Base-by-base conservation (phyloP, 2,329 filamentous ascomycete genomes). In the Phyllosticta capitalensis region DNA sequence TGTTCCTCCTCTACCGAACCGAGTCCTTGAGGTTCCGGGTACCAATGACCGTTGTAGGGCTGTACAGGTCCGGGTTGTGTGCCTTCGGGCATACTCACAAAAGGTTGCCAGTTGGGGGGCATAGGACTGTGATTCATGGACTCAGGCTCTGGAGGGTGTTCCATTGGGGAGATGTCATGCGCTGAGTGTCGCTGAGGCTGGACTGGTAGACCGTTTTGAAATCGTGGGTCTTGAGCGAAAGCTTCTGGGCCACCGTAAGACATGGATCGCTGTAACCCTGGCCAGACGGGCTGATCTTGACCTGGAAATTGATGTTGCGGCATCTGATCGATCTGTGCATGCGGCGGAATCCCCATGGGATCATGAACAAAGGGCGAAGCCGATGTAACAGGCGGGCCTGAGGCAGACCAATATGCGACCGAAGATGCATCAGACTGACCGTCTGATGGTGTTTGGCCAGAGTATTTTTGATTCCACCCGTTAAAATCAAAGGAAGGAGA, bases 161-260 rank as follows among this genome's bases (percentile, higher is more conserved):
- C 21, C 49, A 49, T 52, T 9, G 50, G 19, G 10, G 50, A 26
- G 26, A 30, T 21, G 3, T 54, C 59, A 20, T 54, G 55, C 6
- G 50, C 51, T 14, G 59, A 53, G 10, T 58, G 52, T 10, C 50
- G 20, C 14, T 57, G 54, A 9, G 51, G 55, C 7, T 56, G 58
- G 0, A 52, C 52, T n/a, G 53, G 22, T 28, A 60, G 38, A 19
- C 49, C 30, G 10, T 56, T 52, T 14, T 54, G 58, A 14, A 56
- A 60, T 10, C 51, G 61, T 54, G 69, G 72, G 10, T 72, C 68
- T 21, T 69, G 69, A 10, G 68, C 64, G 14, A 73, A 55, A 1
- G 71, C 67, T 56, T 74, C 72, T 9, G 74, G 72, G 45, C 73
- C 70, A 3, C 71, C 70, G 53, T 72, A 74, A 0, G 72, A 74